phyloP scores from a whole-genome alignment of 768 basidiomycete species.

The Rhodotorula toruloides region DNA sequence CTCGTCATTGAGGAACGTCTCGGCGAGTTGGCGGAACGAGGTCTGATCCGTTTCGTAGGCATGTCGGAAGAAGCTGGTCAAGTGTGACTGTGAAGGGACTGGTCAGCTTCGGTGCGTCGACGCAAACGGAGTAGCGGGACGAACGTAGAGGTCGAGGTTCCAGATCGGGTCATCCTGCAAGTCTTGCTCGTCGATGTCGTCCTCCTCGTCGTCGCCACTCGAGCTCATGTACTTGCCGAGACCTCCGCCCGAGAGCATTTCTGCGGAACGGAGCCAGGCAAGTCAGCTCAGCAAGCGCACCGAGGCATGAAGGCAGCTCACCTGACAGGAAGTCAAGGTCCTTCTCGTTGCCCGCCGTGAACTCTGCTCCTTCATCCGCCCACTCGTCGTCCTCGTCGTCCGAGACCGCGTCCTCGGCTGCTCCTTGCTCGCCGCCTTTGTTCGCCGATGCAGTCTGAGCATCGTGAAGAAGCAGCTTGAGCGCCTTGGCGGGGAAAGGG shows the following conservation, averaged over 20 bases:
- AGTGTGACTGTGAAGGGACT: conserved; percentile 42
- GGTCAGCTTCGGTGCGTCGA: background rate
- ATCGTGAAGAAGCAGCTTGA: conserved; percentile 82
- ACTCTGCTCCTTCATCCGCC: conserved; percentile 74
- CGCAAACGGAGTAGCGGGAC: background rate
- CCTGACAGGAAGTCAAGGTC: conserved; percentile 66
- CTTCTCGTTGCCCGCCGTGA: conserved; percentile 59
- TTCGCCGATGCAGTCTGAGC: conserved; percentile 63
- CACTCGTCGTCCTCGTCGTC: conserved; percentile 92
- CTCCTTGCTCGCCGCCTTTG: conserved; percentile 55
- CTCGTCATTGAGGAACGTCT: conserved; percentile 27
- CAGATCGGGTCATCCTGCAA: conserved; percentile 78
- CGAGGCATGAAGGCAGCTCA: conserved; percentile 31
- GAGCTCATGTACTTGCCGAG: conserved; percentile 69
- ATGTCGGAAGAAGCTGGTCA: conserved; percentile 43
- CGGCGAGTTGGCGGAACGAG: conserved; percentile 34
- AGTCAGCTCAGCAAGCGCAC: background rate
- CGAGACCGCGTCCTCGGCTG: conserved; percentile 57
- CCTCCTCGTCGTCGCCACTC: conserved; percentile 48
- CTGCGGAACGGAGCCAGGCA: conserved; percentile 39
- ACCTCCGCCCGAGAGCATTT: conserved; percentile 67
- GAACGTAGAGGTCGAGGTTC: conserved; percentile 71
- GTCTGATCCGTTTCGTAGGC: conserved; percentile 46
- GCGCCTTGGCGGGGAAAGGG: conserved; percentile 82
- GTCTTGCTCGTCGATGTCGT: conserved; percentile 75